Conservation (phyloP, 768 basidiomycete genomes). For the Leccinum arenicola region DNA sequence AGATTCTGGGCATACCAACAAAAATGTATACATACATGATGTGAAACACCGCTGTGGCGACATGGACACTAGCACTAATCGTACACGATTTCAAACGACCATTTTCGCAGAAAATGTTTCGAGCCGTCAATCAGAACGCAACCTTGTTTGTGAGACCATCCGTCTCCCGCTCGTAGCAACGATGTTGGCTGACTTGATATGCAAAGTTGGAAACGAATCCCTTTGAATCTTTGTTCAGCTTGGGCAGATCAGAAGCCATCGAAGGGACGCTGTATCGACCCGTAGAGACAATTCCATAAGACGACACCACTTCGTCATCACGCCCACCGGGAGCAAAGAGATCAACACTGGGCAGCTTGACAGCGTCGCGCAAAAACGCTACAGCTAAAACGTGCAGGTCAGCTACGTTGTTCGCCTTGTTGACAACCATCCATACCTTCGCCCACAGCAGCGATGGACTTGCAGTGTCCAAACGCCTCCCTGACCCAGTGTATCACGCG, state of each 20-base stretch:
- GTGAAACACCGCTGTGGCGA: not conserved
- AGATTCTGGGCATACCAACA: not conserved
- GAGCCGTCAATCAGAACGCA: constrained; percentile 37
- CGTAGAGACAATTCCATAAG: constrained; percentile 63
- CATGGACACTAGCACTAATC: constrained; percentile 1
- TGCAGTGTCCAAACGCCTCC: constrained; percentile 86
- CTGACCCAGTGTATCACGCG: constrained; percentile 78
- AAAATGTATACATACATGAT: not conserved
- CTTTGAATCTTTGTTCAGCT: constrained; percentile 43
- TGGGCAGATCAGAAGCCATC: constrained; percentile 37
- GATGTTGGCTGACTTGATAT: constrained; percentile 62
- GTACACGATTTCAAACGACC: constrained; percentile 8
- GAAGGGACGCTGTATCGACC: constrained; percentile 47
- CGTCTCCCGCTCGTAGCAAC: constrained; percentile 61
- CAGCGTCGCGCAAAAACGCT: constrained; percentile 44
- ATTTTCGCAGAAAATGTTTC: not conserved
- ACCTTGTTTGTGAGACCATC: constrained; percentile 53
- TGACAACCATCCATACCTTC: constrained; percentile 36
- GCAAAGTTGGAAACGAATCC: constrained; percentile 60
- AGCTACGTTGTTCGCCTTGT: not conserved
- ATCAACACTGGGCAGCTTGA: constrained; percentile 45
- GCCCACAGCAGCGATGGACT: constrained; percentile 77
- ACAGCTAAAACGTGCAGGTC: constrained; percentile 36
- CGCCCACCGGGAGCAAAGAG: constrained; percentile 31
- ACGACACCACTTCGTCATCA: constrained; percentile 43